Percentiles rank a stretch among this genome's conserved stretches.
These are phyloP conservation scores for Podaxis sp. DNA, from an alignment of 768 basidiomycete species.

Conservation along the genomic window DNA sequence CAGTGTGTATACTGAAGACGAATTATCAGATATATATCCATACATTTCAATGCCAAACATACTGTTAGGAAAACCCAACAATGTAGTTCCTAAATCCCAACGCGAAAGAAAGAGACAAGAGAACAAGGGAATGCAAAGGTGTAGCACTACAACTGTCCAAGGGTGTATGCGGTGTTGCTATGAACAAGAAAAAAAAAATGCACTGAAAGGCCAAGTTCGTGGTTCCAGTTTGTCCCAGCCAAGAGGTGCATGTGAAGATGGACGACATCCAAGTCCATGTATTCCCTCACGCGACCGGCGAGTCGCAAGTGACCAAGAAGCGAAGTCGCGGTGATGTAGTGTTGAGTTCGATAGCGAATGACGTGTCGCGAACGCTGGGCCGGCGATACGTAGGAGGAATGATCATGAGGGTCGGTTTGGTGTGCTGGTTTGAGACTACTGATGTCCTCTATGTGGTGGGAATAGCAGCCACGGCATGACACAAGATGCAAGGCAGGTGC, in stretches of 20 bases:
- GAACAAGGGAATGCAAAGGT: constrained; percentile 1
- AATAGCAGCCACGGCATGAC: constrained; percentile 1
- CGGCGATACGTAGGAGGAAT: background rate
- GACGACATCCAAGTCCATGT: background rate
- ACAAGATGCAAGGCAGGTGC: background rate
- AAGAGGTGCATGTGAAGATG: background rate
- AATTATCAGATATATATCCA: background rate
- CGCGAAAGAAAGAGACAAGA: background rate
- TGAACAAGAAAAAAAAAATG: constrained; percentile 10
- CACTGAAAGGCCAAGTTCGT: background rate
- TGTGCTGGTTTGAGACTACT: background rate
- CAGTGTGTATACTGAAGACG: background rate
- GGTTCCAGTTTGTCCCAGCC: constrained; percentile 2
- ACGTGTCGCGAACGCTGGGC: background rate
- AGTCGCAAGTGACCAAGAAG: background rate
- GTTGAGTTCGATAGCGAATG: background rate
- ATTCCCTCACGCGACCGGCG: background rate
- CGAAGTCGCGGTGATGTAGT: background rate
- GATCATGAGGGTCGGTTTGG: background rate
- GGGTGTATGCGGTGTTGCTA: constrained; percentile 2
- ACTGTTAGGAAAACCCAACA: background rate
- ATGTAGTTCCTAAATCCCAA: constrained; percentile 7
- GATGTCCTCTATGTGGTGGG: background rate
- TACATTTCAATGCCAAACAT: background rate
- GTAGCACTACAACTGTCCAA: constrained; percentile 8